Evolutionary conservation across 352 stramenopile genomes (phyloP), one percentile per base, ranked within the genome.

Genomic region (Pythium brassicae): DNA sequence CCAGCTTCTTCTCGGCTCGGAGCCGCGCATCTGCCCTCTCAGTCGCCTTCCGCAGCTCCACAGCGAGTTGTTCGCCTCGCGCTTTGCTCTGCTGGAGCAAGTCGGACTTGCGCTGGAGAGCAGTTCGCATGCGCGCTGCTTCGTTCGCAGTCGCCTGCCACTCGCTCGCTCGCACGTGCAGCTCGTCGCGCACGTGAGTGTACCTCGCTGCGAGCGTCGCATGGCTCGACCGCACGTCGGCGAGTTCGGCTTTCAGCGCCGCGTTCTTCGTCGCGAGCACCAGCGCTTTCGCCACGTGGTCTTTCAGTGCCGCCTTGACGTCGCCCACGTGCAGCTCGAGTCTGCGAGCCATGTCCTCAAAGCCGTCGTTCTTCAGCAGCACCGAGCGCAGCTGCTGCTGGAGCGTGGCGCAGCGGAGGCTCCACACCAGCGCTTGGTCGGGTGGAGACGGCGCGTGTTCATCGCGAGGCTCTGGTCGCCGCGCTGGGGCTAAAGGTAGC

Each of bases 81-180:
- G 11, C 10, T 49, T 83, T 87, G 39, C 78, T 72, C n/a, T 68
- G 56, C 0, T 48, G 43, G 5, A 86, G 52, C 19, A 87, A 50
- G 29, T 87, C 74, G 4, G 64, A 66, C 50, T 87, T 87, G 4
- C 77, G 71, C 50, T 84, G 71, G 5, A 78, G 23, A 12, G 74
- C 63, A 22, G 63, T 51, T 19, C 72, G 71, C 17, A 74, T 14
- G 2, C 75, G 70, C 39, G 61, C 48, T 2, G 57, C 48, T 55
- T 86, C 72, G 11, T 66, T 57, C 4, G 69, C 61, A 10, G 5
- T 59, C 4, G 3, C 17, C 12, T 61, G 59, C 0, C 27, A 35
- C 39, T 67, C 64, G 3, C 58, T 59, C 50, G 78, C 50, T 2
- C 37, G 62, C 35, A 67, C 63, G 25, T 71, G 65, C 22, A 83